Percentiles rank a stretch among this genome's conserved stretches.
Conservation (phyloP, 1,284 basidiomycete species). For the Cutaneotrichosporon daszewskae region DNA sequence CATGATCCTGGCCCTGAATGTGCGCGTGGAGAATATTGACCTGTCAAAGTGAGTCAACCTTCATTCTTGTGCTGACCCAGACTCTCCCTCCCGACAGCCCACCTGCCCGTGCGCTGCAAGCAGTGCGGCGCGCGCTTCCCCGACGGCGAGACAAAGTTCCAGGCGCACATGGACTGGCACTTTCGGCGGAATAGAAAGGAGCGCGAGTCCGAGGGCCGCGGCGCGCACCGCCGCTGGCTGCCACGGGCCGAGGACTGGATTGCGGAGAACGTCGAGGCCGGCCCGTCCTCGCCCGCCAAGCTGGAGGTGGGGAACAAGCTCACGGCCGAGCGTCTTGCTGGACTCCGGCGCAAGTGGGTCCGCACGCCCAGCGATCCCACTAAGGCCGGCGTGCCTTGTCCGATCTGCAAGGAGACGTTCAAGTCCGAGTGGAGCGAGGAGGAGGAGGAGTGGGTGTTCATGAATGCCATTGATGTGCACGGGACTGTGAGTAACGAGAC, state of each 20-base stretch:
- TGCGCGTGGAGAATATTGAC: constrained; percentile 65
- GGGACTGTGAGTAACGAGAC: constrained; percentile 70
- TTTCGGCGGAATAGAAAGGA: constrained; percentile 90
- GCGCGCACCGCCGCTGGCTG: constrained; percentile 89
- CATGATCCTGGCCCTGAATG: constrained; percentile 61
- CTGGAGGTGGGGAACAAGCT: constrained; percentile 13
- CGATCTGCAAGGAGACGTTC: constrained; percentile 92
- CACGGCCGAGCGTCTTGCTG: constrained; percentile 66
- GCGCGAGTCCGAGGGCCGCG: constrained; percentile 73
- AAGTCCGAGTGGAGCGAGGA: constrained; percentile 92
- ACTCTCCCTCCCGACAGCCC: constrained; percentile 61
- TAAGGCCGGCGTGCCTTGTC: constrained; percentile 79
- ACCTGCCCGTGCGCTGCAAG: constrained; percentile 77
- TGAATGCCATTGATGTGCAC: constrained; percentile 78
- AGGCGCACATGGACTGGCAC: constrained; percentile 94
- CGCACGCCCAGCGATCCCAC: constrained; percentile 69
- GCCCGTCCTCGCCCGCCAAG: constrained; percentile 21
- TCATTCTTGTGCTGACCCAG: constrained; percentile 4
- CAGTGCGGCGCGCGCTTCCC: constrained; percentile 89
- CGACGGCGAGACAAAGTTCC: constrained; percentile 69
- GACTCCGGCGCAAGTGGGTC: constrained; percentile 71
- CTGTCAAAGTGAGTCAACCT: constrained; percentile 59
- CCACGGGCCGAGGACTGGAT: constrained; percentile 81
- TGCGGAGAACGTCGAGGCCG: constrained; percentile 52
- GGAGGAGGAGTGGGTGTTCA: constrained; percentile 98